These are phyloP conservation scores for Tolypocladium endophyticum DNA, from an alignment of 2,329 filamentous ascomycete genomes.

Conservation along the genomic window DNA sequence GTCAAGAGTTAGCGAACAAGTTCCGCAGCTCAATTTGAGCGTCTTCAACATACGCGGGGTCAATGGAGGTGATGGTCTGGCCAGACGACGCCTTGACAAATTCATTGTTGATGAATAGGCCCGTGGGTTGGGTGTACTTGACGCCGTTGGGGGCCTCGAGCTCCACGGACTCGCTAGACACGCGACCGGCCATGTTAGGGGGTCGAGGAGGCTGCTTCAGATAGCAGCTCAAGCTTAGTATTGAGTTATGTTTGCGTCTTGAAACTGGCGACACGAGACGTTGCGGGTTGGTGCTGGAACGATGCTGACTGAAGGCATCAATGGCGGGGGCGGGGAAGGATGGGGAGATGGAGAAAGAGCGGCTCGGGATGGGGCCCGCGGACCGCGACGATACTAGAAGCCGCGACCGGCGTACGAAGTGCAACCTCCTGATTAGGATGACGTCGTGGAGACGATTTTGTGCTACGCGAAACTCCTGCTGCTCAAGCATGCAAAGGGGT, in stretches of 20 bases:
- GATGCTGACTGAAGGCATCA: neutral
- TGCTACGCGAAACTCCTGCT: neutral
- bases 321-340: neutral
- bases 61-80: slow-evolving; percentile 48
- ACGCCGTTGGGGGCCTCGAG: slow-evolving; percentile 45
- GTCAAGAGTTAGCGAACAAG: slow-evolving; percentile 13
- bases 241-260: neutral
- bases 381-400: neutral
- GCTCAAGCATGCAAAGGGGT: neutral
- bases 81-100: slow-evolving; percentile 52
- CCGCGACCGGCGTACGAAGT: neutral
- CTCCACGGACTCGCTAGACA: neutral
- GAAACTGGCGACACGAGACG: neutral
- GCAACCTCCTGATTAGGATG: neutral
- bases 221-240: neutral
- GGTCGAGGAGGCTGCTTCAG: neutral
- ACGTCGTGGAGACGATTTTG: neutral
- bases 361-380: neutral
- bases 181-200: neutral
- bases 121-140: slow-evolving; percentile 55
- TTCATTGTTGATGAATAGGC: slow-evolving; percentile 70
- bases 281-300: neutral
- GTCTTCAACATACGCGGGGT: slow-evolving; percentile 25
- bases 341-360: neutral
- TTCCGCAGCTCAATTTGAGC: neutral